These are phyloP conservation scores for Aureobasidium vineae DNA, from an alignment of 2,329 filamentous ascomycete species.

Conservation along the genomic window DNA sequence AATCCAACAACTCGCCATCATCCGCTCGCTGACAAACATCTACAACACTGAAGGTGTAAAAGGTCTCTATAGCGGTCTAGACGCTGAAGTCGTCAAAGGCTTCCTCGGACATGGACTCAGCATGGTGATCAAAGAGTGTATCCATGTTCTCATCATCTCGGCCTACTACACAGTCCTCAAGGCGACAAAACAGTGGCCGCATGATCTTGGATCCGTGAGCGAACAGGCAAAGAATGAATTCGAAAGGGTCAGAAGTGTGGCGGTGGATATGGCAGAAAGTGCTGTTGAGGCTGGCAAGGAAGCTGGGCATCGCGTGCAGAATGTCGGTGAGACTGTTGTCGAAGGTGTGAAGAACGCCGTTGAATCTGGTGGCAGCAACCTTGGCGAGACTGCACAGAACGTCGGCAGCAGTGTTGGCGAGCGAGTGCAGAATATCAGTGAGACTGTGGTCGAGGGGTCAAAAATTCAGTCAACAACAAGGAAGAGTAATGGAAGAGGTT, in stretches of 20 bases:
- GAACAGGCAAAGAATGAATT: conserved; percentile 29
- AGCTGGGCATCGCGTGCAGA: conserved; percentile 38
- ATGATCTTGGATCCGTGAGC: conserved; percentile 39
- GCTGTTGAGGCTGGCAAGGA: conserved; percentile 32
- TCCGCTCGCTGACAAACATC: conserved; percentile 36
- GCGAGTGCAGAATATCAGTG: conserved; percentile 30
- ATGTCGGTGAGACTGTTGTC: conserved; percentile 30
- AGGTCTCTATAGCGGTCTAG: conserved; percentile 73
- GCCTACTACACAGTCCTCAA: conserved; percentile 66
- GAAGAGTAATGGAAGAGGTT: neutral
- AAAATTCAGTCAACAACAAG: conserved; percentile 5
- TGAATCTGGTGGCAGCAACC: neutral
- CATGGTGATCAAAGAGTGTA: conserved; percentile 78
- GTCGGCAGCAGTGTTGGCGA: conserved; percentile 34
- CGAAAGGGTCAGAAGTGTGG: conserved; percentile 25
- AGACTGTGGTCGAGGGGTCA: conserved; percentile 34
- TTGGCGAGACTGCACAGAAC: neutral
- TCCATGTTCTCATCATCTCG: conserved; percentile 70
- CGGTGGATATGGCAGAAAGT: conserved; percentile 9
- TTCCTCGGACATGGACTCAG: conserved; percentile 85
- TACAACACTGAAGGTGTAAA: conserved; percentile 58
- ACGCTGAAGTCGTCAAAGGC: conserved; percentile 73
- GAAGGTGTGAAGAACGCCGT: conserved; percentile 24
- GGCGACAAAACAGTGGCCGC: conserved; percentile 44
- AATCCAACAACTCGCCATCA: conserved; percentile 35